Evolutionary conservation across 2,329 filamentous ascomycete species (phyloP), one percentile per base, ranked within the genome.

Genomic region (Epichloe brachyelytri): DNA sequence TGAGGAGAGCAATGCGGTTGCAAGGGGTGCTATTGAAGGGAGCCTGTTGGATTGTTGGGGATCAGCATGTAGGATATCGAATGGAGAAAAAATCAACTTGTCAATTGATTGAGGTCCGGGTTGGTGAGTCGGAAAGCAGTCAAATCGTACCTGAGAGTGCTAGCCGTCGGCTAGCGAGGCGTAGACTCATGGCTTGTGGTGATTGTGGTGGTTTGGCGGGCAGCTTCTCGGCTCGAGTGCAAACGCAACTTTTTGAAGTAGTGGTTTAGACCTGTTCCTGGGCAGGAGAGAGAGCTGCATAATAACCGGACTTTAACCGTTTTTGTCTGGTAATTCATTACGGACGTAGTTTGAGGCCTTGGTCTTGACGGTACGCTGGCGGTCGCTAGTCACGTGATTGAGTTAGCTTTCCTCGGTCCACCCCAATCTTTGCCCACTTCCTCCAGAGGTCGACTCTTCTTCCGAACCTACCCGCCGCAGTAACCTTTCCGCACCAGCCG

Each of bases 101-200:
- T 30, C 30, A 4, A 30, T 11, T 30, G 30, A 10, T 30, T 30
- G 30, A 30, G 30, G 30, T 30, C n/a, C 38, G 6, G 15, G 10
- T 4, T 39, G 40, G 30, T 30, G 14, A 36, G 30, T 17, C 2
- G 4, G 38, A 4, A n/a, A n/a, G 4, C 22, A 36, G 8, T 14
- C 5, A 8, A 2, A 49, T 33, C 73, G 52, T 74, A 87, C 84
- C 79, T 64, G 75, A 72, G 62, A 73, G 71, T 51, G 76, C 71
- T 59, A 84, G 69, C 70, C 77, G 78, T 71, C 79, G 71, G 60
- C 80, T 73, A 58, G 82, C 80, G 62, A 81, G 69, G 66, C 77
- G 76, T 60, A 84, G 67, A 69, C 74, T 86, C 84, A 88, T 88
- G 63, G 57, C 62, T 46, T 19, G 44, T n/a, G 19, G 34, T 37